phyloP scores from a whole-genome alignment of 2,329 filamentous ascomycete species.

The Nigrospora oryzae region DNA sequence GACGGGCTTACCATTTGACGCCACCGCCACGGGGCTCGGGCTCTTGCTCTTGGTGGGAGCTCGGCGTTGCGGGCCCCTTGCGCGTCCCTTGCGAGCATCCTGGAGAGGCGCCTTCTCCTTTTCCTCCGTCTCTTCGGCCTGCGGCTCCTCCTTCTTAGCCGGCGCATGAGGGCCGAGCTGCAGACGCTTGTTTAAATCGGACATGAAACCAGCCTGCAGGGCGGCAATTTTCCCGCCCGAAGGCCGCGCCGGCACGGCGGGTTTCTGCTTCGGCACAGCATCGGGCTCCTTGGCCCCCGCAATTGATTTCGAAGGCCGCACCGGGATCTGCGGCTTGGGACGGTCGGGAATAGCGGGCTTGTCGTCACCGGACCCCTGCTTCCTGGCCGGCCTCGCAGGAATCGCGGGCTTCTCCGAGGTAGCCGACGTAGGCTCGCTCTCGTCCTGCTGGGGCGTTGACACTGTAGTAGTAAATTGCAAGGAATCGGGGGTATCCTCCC shows the following conservation, averaged over 20 bases:
- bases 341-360: constrained; percentile 42
- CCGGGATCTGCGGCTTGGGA: constrained; percentile 52
- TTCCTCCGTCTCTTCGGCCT: constrained; percentile 44
- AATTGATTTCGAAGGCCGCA: constrained; percentile 32
- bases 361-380: constrained; percentile 24
- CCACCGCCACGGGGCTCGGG: constrained; percentile 22
- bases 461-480: constrained; percentile 72
- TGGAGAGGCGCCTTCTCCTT: constrained; percentile 63
- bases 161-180: constrained; percentile 75
- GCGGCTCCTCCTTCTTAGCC: constrained; percentile 61
- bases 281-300: constrained; percentile 31
- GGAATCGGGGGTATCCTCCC: constrained; percentile 89
- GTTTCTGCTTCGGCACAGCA: constrained; percentile 62
- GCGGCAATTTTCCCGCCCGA: constrained; percentile 81
- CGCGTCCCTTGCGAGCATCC: constrained; percentile 85
- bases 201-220: constrained; percentile 85
- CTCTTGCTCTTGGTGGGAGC: constrained; percentile 46
- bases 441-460: constrained; percentile 39
- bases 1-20: constrained; percentile 22
- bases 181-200: constrained; percentile 82
- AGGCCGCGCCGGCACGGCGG: constrained; percentile 70
- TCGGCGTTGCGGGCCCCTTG: constrained; percentile 76
- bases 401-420: constrained; percentile 48
- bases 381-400: constrained; percentile 42
- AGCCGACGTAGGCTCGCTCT: constrained; percentile 29